phyloP scores from a whole-genome alignment of 2,329 filamentous ascomycete species.

The Colletotrichum spaethianum region DNA sequence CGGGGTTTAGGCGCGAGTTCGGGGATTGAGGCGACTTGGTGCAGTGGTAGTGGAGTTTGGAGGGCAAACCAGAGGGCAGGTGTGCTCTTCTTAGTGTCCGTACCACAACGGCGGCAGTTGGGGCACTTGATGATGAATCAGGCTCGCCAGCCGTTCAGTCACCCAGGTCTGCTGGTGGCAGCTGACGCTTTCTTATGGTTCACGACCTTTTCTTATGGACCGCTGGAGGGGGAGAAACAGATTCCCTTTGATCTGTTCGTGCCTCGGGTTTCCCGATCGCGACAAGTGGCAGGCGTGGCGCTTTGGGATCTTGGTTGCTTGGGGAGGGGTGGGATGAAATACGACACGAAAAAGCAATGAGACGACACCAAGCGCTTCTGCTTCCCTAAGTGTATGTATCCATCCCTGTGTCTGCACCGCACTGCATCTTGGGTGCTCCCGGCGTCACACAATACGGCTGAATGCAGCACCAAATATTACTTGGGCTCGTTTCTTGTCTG shows the following conservation, averaged over 20 bases:
- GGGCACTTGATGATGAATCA: not conserved
- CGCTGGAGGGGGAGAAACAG: not conserved
- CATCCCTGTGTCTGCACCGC: conserved; percentile 1
- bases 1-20: conserved; percentile 36
- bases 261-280: conserved; percentile 5
- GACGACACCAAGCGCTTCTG: not conserved
- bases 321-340: not conserved
- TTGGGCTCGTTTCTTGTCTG: not conserved
- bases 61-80: not conserved
- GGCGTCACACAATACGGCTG: conserved; percentile 4
- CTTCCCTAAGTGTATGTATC: no score
- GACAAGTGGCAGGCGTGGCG: conserved; percentile 1
- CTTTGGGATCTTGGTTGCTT: not conserved
- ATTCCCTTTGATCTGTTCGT: not conserved
- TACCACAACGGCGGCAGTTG: not conserved
- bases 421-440: conserved; percentile 2
- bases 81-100: not conserved
- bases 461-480: not conserved
- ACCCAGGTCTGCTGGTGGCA: not conserved
- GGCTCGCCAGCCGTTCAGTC: not conserved
- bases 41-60: not conserved
- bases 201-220: not conserved
- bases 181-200: not conserved
- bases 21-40: conserved; percentile 24
- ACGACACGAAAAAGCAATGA: conserved; percentile 11